phyloP scores from a whole-genome alignment of 2,329 filamentous ascomycete genomes.

The Bertia moriformis region DNA sequence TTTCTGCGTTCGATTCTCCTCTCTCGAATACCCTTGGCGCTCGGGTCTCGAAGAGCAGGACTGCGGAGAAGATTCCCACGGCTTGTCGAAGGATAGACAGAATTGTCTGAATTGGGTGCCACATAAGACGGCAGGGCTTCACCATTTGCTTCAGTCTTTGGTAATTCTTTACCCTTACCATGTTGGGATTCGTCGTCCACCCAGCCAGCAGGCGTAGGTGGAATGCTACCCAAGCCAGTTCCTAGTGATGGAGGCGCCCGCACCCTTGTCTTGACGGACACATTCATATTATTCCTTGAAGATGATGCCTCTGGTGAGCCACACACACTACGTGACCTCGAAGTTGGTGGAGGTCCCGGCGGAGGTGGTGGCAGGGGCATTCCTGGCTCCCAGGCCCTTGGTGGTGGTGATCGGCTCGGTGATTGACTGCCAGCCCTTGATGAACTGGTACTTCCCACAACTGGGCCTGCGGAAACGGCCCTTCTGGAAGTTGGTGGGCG shows the following conservation, averaged over 20 bases:
- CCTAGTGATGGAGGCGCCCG: conserved; percentile 18
- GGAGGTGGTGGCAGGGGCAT: conserved; percentile 29
- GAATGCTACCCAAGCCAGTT: conserved; percentile 21
- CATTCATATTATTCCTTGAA: conserved; percentile 11
- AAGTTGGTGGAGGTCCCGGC: conserved; percentile 24
- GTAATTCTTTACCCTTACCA: neutral
- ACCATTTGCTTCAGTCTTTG: neutral
- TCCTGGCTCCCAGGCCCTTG: conserved; percentile 21
- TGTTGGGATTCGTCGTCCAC: conserved; percentile 13
- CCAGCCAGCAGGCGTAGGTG: conserved; percentile 27
- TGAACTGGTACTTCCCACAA: conserved; percentile 15
- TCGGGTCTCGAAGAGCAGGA: conserved; percentile 22
- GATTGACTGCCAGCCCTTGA: conserved; percentile 16
- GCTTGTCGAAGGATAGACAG: too few relatives aligned
- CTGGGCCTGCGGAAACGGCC: conserved; percentile 25
- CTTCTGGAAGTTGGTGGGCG: conserved; percentile 22
- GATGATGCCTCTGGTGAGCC: conserved; percentile 13
- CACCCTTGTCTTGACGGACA: conserved; percentile 8
- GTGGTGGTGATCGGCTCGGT: conserved; percentile 15
- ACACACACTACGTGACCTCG: conserved; percentile 21
- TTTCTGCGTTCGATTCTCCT: conserved; percentile 43
- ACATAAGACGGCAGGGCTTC: neutral
- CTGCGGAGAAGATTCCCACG: conserved; percentile 31
- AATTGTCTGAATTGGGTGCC: neutral
- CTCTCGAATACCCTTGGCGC: conserved; percentile 40